A percentile compares a stretch with the other conserved stretches of the same genome.
Evolutionary conservation across 257 asterid species (phyloP).

Genomic region (Ballota nigra): DNA sequence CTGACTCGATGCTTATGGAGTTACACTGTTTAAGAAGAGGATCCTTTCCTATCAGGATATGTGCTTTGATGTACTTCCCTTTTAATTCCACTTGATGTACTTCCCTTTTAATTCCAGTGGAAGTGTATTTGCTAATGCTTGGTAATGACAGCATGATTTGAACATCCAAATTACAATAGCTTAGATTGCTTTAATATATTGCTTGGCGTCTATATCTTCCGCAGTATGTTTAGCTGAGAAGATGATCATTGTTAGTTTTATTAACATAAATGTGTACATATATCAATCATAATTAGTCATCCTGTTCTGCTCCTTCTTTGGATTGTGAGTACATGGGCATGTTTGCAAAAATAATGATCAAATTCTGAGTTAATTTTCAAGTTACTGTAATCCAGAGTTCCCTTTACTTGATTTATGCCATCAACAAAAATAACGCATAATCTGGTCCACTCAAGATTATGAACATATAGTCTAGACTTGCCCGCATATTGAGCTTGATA

Average conservation of each 20-base stretch:
- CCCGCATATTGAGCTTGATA: not conserved
- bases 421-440: conserved; percentile 4
- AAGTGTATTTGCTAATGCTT: not conserved
- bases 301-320: not conserved
- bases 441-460: not conserved
- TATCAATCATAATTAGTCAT: not conserved
- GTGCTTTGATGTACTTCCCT: not conserved
- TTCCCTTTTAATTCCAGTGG: not conserved
- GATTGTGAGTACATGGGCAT: not conserved
- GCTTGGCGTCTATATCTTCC: not conserved
- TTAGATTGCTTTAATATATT: not conserved
- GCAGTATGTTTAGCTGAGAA: not conserved
- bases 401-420: not conserved
- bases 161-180: not conserved
- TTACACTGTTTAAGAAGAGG: not conserved
- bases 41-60: not conserved
- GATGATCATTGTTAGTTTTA: not conserved
- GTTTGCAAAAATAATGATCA: not conserved
- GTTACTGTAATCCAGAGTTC: conserved; percentile 5
- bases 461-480: not conserved
- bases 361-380: not conserved
- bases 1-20: not conserved
- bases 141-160: not conserved
- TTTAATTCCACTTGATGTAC: not conserved
- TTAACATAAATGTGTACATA: not conserved